Evolutionary conservation across 495 filamentous ascomycete genomes (phyloP), one percentile per base, ranked within the genome.

Genomic region (Neurospora hispaniola): DNA sequence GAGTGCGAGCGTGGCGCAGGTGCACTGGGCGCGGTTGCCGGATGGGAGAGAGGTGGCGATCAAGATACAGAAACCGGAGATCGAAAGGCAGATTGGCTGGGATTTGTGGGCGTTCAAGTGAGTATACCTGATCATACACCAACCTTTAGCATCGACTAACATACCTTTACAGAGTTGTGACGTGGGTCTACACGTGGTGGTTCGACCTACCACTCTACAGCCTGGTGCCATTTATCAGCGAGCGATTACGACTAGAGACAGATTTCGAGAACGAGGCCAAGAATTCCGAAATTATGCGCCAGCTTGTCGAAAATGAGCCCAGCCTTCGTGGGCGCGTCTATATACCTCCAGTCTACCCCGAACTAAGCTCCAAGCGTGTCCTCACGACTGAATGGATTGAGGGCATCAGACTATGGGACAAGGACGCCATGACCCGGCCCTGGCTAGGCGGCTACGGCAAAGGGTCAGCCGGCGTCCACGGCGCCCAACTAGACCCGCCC

Each of bases 381-480:
- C 90, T 99, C 85, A 97, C 96, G 3, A 93, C 96, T 2, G 95
- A 99, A 78, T 99, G 96, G 96, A 93, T 99, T 70, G 96, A 99
- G 80, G 95, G 95, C 20, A 88, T 97, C 3, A 87, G 94, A 23
- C 85, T 99, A 9, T 97, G 94, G 91, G 94, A 98, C 74, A 97
- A 94, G 75, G 88, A 91, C 3, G 84, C 90, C 23, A 89, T 97
- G 74, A 90, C 87, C 0, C 83, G 84, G 10, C 83, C 87, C 3
- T 98, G 96, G 94, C 79, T 88, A 42, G 94, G 94, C 31, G 92
- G 93, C 27, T 88, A 89, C 84, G 87, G 90, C 14, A 80, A 88
- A 73, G 93, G 91, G 3, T 94, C 90, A 71, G 91, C 93, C 23
- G 94, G 94, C 10, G 91, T 90, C 27, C 88, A 90, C 23, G 93